These are phyloP conservation scores for Alternaria postmessia DNA, from an alignment of 2,329 filamentous ascomycete species.

Conservation along the genomic window DNA sequence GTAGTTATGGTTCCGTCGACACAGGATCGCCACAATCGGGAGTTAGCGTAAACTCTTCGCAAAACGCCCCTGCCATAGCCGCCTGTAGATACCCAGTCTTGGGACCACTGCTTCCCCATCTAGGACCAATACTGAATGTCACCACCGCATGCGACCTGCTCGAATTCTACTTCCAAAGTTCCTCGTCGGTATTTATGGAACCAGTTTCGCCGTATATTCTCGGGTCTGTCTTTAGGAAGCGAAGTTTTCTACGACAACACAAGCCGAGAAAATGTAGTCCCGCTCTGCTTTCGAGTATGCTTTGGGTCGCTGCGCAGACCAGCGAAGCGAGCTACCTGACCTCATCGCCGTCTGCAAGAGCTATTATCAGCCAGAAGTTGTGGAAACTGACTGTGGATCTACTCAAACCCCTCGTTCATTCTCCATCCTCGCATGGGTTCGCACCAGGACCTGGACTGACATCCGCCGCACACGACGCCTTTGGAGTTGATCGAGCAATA, in stretches of 20 bases:
- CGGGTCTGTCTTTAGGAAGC: slow-evolving; percentile 86
- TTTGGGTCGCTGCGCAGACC: slow-evolving; percentile 94
- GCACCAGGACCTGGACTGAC: slow-evolving; percentile 67
- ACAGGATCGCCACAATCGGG: slow-evolving; percentile 49
- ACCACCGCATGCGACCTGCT: slow-evolving; percentile 86
- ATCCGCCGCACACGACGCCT: slow-evolving; percentile 77
- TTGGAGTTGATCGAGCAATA: slow-evolving; percentile 74
- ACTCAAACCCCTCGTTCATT: slow-evolving; percentile 87
- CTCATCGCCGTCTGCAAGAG: slow-evolving; percentile 79
- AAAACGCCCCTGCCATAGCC: slow-evolving; percentile 32
- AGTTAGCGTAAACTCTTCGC: slow-evolving; percentile 45
- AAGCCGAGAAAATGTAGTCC: slow-evolving; percentile 84
- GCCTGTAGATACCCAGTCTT: slow-evolving; percentile 78
- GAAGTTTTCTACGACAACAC: slow-evolving; percentile 82
- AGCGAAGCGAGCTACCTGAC: slow-evolving; percentile 87
- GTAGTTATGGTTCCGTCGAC: slow-evolving; percentile 47
- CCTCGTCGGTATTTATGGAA: slow-evolving; percentile 85
- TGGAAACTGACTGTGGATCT: slow-evolving; percentile 85
- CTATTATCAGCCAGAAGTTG: slow-evolving; percentile 85
- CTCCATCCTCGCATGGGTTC: slow-evolving; percentile 63
- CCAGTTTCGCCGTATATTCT: slow-evolving; percentile 90
- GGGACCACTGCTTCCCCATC: slow-evolving; percentile 81
- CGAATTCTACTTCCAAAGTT: slow-evolving; percentile 90
- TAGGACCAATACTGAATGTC: slow-evolving; percentile 79
- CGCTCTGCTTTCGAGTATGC: slow-evolving; percentile 86